Percentiles rank a stretch among this genome's conserved stretches.
These are phyloP conservation scores for Xerocomus brunneocitrinus DNA, from an alignment of 768 basidiomycete genomes.

Conservation along the genomic window DNA sequence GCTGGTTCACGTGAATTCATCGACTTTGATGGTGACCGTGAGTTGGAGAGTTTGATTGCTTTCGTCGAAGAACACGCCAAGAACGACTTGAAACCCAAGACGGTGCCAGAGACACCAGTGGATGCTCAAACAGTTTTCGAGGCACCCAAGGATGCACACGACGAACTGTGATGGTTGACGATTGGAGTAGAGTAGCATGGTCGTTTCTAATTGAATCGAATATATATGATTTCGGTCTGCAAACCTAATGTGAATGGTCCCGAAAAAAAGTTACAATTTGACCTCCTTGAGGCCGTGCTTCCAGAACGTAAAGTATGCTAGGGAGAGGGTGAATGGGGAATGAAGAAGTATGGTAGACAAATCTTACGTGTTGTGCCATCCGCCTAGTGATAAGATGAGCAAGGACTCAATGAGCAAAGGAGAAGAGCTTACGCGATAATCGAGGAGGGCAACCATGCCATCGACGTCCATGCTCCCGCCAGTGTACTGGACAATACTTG, in stretches of 20 bases:
- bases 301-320: constrained; percentile 94
- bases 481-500: constrained; percentile 46
- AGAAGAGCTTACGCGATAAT: constrained; percentile 68
- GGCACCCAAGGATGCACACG: constrained; percentile 22
- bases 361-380: constrained; percentile 79
- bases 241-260: constrained; percentile 2
- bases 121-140: constrained; percentile 26
- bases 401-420: background rate
- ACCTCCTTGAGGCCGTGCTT: constrained; percentile 85
- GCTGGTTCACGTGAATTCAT: constrained; percentile 84
- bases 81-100: constrained; percentile 54
- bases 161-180: constrained; percentile 25
- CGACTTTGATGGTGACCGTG: constrained; percentile 91
- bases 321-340: constrained; percentile 7
- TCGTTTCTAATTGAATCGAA: constrained; percentile 20
- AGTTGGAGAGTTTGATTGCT: constrained; percentile 77
- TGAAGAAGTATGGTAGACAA: background rate
- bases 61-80: constrained; percentile 81
- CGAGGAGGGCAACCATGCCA: constrained; percentile 91
- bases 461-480: constrained; percentile 79
- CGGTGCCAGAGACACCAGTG: constrained; percentile 17
- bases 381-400: constrained; percentile 39
- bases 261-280: constrained; percentile 49
- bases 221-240: constrained; percentile 16
- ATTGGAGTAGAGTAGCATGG: constrained; percentile 12